Percentiles rank a stretch among this genome's conserved stretches.
Evolutionary conservation across 2,329 filamentous ascomycete genomes (phyloP).

Genomic region (Rhynchosporium agropyri): DNA sequence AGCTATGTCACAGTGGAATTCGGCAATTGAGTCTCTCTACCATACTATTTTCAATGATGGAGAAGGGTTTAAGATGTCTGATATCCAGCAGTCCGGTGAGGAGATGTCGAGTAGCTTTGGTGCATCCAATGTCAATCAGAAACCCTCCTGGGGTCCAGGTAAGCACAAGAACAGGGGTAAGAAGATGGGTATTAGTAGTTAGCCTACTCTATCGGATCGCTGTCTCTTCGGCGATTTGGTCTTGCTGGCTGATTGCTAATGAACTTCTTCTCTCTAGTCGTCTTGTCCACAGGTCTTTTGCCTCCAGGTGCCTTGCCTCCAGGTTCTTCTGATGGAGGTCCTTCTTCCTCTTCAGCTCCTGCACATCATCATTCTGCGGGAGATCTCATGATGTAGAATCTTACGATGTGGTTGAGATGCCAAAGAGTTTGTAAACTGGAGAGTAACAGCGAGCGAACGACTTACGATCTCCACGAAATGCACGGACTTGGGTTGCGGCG

Average conservation of each 20-base stretch:
- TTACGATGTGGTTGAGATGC: neutral
- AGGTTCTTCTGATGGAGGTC: neutral
- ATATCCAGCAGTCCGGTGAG: slow-evolving; percentile 33
- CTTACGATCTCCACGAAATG: slow-evolving; percentile 3
- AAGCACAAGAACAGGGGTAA: slow-evolving; percentile 7
- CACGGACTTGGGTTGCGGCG: neutral
- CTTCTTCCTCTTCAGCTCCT: neutral
- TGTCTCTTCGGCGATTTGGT: slow-evolving; percentile 5
- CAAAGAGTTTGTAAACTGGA: neutral
- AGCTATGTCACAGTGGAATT: slow-evolving; percentile 73
- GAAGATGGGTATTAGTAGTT: slow-evolving; percentile 8
- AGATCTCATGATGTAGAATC: neutral
- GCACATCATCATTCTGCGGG: neutral
- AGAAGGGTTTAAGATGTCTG: slow-evolving; percentile 61
- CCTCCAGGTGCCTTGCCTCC: neutral
- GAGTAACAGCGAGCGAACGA: neutral
- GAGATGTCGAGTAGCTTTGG: slow-evolving; percentile 12
- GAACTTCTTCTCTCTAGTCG: neutral
- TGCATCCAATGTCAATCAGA: neutral
- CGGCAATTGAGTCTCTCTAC: slow-evolving; percentile 70
- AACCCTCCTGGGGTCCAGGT: neutral
- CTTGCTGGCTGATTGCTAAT: slow-evolving; percentile 7
- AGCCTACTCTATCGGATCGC: slow-evolving; percentile 7
- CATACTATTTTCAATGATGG: slow-evolving; percentile 73
- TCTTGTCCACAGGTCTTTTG: neutral